Percentiles rank a stretch among this genome's conserved stretches.
Conservation (phyloP, 306 rosid species). For the Cucurbita moschata region DNA sequence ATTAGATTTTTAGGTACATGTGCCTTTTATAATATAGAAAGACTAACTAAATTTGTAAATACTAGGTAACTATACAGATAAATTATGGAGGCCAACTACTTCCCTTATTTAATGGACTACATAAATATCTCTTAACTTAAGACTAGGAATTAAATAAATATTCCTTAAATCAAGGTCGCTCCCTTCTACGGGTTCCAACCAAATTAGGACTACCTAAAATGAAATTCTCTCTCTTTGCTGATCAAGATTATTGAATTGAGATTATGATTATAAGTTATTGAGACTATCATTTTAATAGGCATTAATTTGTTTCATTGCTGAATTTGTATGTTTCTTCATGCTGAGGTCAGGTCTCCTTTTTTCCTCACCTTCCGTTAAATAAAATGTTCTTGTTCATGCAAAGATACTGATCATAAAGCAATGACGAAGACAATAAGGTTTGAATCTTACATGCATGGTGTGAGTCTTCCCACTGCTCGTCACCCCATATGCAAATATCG, state of each 20-base stretch:
- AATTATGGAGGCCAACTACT: too few relatives aligned
- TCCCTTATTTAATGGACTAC: too few relatives aligned
- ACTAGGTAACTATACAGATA: too few relatives aligned
- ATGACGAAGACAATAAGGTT: slow-evolving; percentile 9
- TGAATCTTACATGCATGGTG: slow-evolving; percentile 87
- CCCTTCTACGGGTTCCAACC: not conserved
- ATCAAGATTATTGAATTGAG: not conserved
- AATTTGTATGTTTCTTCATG: not conserved
- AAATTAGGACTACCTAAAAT: not conserved
- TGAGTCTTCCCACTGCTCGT: slow-evolving; percentile 99
- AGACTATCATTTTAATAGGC: not conserved
- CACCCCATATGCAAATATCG: slow-evolving; percentile 95
- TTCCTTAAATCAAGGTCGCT: too few relatives aligned
- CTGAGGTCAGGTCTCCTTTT: not conserved
- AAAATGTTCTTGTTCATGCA: not conserved
- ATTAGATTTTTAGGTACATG: too few relatives aligned
- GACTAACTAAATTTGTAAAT: too few relatives aligned
- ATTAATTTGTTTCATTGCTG: not conserved
- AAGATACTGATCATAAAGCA: not conserved
- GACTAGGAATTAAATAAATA: too few relatives aligned
- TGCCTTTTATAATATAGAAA: too few relatives aligned
- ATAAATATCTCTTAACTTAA: too few relatives aligned
- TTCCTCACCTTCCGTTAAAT: not conserved
- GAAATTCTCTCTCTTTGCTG: not conserved
- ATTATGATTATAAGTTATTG: not conserved